Evolutionary conservation across 768 basidiomycete species (phyloP).

Genomic region (Lentinus tigrinus): DNA sequence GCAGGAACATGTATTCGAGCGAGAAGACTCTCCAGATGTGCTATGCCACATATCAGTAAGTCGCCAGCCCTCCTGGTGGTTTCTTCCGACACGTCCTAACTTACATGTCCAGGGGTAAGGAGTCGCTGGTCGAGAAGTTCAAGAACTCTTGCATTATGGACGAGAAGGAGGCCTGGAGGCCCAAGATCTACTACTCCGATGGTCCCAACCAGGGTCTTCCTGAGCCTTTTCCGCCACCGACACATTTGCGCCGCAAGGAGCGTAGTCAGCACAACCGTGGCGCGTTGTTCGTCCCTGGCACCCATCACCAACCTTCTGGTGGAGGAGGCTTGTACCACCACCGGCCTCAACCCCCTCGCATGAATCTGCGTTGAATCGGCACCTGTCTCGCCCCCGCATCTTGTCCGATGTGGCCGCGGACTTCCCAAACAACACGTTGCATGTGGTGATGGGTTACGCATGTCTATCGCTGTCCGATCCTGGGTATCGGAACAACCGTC

Average conservation of each 20-base stretch:
- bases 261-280: conserved; percentile 79
- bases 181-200: conserved; percentile 79
- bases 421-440: too few species aligned
- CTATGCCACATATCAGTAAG: conserved; percentile 90
- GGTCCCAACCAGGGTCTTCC: conserved; percentile 73
- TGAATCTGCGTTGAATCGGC: not conserved
- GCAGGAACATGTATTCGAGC: conserved; percentile 88
- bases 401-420: too few species aligned
- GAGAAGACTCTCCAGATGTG: conserved; percentile 91
- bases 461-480: too few species aligned
- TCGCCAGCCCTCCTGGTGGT: conserved; percentile 8
- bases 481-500: too few species aligned
- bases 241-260: conserved; percentile 78
- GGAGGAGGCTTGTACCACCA: conserved; percentile 18
- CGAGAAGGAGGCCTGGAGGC: conserved; percentile 78
- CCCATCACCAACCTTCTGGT: conserved; percentile 10
- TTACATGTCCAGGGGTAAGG: conserved; percentile 63
- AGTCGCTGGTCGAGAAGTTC: conserved; percentile 89
- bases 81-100: not conserved
- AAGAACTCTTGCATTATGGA: conserved; percentile 91
- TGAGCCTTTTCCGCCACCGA: conserved; percentile 81
- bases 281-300: conserved; percentile 53
- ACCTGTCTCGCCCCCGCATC: not conserved
- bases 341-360: conserved; percentile 14
- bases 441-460: too few species aligned